phyloP scores from a whole-genome alignment of 805 yeast genomes.

The Hanseniaspora pseudoguilliermondii region DNA sequence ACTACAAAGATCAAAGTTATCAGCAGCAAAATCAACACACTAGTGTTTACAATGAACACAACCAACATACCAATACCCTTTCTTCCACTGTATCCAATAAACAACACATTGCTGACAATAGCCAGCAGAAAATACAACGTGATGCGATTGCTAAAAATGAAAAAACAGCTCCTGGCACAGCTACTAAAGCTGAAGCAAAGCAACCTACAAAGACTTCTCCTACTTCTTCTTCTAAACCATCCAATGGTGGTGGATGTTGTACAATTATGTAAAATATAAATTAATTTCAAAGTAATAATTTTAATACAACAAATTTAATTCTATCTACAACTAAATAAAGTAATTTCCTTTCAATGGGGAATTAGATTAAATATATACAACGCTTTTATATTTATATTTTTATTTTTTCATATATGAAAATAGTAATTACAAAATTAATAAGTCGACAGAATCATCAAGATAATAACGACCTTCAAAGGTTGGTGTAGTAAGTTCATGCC shows the following conservation, averaged over 20 bases:
- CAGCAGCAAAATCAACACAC: neutral
- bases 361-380: neutral
- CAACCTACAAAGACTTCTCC: conserved; percentile 1
- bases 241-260: conserved; percentile 16
- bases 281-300: neutral
- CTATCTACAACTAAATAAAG: neutral
- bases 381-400: neutral
- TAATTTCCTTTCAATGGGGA: neutral
- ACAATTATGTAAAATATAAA: conserved; percentile 8
- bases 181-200: neutral
- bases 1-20: neutral
- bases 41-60: neutral
- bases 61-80: neutral
- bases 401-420: too few species aligned
- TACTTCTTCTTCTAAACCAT: neutral
- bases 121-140: neutral
- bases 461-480: too few species aligned
- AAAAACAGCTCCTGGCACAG: conserved; percentile 13
- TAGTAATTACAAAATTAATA: too few species aligned
- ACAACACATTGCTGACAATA: neutral
- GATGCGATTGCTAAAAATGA: neutral
- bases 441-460: too few species aligned
- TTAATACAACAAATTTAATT: neutral
- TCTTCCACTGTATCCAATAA: conserved; percentile 1
- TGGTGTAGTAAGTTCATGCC: too few species aligned